Base-by-base conservation (phyloP, 2,329 filamentous ascomycete genomes). In the Eutypa lata region DNA sequence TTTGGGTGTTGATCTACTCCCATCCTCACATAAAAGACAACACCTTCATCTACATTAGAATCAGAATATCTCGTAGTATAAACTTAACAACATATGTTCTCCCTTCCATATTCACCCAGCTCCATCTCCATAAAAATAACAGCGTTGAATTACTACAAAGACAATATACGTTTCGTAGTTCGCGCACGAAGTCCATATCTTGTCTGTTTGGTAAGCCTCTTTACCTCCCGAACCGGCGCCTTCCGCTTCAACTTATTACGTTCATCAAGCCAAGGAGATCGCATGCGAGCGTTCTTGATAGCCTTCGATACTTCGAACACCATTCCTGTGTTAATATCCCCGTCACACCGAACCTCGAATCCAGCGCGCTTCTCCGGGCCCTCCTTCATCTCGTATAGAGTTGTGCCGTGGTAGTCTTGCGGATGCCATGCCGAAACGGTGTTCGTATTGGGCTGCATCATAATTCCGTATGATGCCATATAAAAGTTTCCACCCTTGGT, bases 401-500 rank as follows among this genome's bases (percentile, higher is more conserved):
- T 55, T 6, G 60, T 61, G 21, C 57, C 59, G 18, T 62, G 60
- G 33, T 59, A 52, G 44, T 61, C 59, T 2, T 19, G 43, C 13
- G 59, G 53, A 13, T 52, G 53, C 56, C 58, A 63, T 3, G 53
- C 50, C 2, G 53, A 53, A 13, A 57, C 48, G 4, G 61, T 61
- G 35, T 63, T 63, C 35, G 35, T 57, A 2, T 54, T 57, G 7
- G 56, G 52, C 21, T 55, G 37, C 53, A 62, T 35, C 56, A 61
- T 54, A 45, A 62, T 59, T 11, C 61, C 61, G 40, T 62, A 62
- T 3, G 58, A 59, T 0, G 59, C 57, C 28, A 60, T 44, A 38
- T 59, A 64, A 7, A 61, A 59, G 35, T 61, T 61, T 2, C 55
- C 55, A 1, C 56, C 56, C 22, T 51, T 59, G 24, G 28, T 52